phyloP scores from a whole-genome alignment of 2,329 filamentous ascomycete species.

The Ceratocystis destructans region DNA sequence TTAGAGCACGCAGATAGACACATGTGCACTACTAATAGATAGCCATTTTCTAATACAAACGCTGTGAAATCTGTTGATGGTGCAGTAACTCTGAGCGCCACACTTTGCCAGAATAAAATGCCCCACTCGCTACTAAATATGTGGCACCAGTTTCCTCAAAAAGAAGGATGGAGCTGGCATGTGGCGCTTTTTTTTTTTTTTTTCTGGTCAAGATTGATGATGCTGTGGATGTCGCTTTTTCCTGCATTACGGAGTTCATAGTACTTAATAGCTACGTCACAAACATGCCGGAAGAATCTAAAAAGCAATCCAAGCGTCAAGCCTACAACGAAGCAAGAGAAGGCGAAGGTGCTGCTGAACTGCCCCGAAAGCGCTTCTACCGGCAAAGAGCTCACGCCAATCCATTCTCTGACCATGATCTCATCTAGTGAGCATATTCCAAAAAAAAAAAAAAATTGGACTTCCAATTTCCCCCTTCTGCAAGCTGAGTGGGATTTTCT shows the following conservation, averaged over 20 bases:
- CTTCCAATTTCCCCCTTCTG: not conserved
- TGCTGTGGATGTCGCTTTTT: not conserved
- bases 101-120: not conserved
- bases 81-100: not conserved
- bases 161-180: not conserved
- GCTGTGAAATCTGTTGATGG: not conserved
- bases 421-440: slow-evolving; percentile 58
- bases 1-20: not conserved
- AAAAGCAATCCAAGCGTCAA: slow-evolving; percentile 52
- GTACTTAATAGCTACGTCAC: not conserved
- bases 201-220: not conserved
- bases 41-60: not conserved
- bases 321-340: slow-evolving; percentile 38
- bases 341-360: slow-evolving; percentile 37
- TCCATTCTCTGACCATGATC: slow-evolving; percentile 85
- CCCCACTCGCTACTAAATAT: not conserved
- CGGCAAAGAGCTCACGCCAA: slow-evolving; percentile 94
- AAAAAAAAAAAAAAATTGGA: too few species aligned
- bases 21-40: too few species aligned
- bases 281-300: slow-evolving; percentile 26
- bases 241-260: not conserved
- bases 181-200: slow-evolving; percentile 13
- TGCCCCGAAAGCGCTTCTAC: slow-evolving; percentile 93
- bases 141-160: slow-evolving; percentile 7
- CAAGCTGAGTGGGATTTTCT: slow-evolving; percentile 7